phyloP scores from a whole-genome alignment of 163 green algal species.

The Trebouxia gelatinosa region DNA sequence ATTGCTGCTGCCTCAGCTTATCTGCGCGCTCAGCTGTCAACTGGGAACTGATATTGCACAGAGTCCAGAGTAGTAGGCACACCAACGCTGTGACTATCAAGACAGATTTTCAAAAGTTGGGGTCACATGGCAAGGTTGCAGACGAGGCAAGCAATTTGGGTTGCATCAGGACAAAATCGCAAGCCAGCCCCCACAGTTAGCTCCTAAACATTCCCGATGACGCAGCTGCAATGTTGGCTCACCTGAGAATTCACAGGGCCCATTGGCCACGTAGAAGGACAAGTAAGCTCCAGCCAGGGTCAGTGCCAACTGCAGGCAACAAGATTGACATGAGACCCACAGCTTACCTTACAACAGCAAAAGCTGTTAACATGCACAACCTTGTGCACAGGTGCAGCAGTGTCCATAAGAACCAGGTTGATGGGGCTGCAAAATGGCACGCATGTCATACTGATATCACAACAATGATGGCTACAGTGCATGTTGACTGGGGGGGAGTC shows the following conservation, averaged over 20 bases:
- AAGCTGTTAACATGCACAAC: neutral
- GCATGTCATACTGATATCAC: neutral
- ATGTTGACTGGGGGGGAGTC: no score
- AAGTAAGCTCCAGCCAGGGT: conserved; percentile 78
- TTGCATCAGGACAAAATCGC: no score
- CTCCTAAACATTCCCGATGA: no score
- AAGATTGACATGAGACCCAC: neutral
- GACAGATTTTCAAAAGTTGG: no score
- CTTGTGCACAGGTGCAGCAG: neutral
- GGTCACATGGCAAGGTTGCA: no score
- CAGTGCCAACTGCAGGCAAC: conserved; percentile 58
- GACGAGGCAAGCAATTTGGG: no score
- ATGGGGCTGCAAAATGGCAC: neutral
- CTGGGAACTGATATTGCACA: no score
- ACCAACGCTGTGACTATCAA: no score
- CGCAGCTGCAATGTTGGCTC: no score
- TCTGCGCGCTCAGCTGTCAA: no score
- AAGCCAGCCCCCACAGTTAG: no score
- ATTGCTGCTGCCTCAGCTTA: neutral
- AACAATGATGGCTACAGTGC: neutral
- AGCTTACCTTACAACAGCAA: neutral
- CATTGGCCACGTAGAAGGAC: conserved; percentile 72
- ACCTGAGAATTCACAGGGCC: conserved; percentile 66
- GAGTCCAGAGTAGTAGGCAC: no score
- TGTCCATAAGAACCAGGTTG: neutral